Conservation (phyloP, 2,329 filamentous ascomycete genomes). For the Ascochyta rabiei region DNA sequence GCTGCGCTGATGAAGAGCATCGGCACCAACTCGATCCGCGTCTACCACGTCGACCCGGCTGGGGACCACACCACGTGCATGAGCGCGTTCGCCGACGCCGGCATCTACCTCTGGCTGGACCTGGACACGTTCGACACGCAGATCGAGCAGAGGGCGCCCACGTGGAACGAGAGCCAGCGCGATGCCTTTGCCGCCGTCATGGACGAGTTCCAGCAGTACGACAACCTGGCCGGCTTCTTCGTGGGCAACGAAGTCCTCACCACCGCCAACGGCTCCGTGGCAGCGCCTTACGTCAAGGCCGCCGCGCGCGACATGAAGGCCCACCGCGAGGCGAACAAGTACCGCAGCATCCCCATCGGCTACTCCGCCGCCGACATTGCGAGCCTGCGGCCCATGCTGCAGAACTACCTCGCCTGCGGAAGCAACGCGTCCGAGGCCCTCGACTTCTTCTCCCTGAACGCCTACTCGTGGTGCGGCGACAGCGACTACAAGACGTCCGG, state of each 20-base stretch:
- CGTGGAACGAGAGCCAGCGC: slow-evolving; percentile 76
- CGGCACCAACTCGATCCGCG: slow-evolving; percentile 82
- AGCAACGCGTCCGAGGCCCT: slow-evolving; percentile 68
- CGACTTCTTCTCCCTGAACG: slow-evolving; percentile 87
- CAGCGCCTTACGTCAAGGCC: slow-evolving; percentile 83
- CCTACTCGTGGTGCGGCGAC: slow-evolving; percentile 68
- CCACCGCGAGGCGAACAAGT: slow-evolving; percentile 75
- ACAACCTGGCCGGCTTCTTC: slow-evolving; percentile 79
- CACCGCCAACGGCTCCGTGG: slow-evolving; percentile 58
- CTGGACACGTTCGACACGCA: slow-evolving; percentile 73
- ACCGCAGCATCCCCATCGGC: slow-evolving; percentile 81
- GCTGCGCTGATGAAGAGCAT: slow-evolving; percentile 77
- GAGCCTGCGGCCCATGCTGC: slow-evolving; percentile 67
- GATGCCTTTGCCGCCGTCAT: slow-evolving; percentile 72
- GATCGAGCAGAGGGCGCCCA: slow-evolving; percentile 67
- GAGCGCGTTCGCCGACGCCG: slow-evolving; percentile 74
- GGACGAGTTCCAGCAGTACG: slow-evolving; percentile 76
- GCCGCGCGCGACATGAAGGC: slow-evolving; percentile 82
- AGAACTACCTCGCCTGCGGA: slow-evolving; percentile 80
- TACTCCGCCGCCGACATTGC: slow-evolving; percentile 89
- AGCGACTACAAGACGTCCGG: slow-evolving; percentile 66
- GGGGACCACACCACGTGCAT: slow-evolving; percentile 80
- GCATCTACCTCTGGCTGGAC: slow-evolving; percentile 79
- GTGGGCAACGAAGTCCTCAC: slow-evolving; percentile 87
- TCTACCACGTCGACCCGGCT: slow-evolving; percentile 81